Evolutionary conservation across 371 early-diverging fungal species (phyloP).

Genomic region (Mucor velutinosus): DNA sequence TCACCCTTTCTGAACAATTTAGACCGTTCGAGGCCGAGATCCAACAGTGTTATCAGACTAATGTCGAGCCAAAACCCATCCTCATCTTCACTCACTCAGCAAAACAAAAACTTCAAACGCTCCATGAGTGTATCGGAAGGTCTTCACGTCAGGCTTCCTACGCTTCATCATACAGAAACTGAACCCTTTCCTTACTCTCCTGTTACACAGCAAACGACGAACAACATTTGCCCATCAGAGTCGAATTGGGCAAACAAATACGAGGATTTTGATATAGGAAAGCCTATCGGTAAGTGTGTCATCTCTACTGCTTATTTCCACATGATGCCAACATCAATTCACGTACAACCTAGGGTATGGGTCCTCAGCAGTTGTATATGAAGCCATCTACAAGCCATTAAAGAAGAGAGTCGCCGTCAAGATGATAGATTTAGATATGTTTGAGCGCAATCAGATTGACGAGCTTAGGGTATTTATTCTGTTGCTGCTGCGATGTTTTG

Average conservation of each 20-base stretch:
- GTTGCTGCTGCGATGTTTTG: neutral
- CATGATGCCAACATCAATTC: neutral
- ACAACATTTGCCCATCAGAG: constrained; percentile 20
- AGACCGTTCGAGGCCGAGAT: constrained; percentile 10
- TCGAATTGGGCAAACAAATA: constrained; percentile 39
- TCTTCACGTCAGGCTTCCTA: constrained; percentile 21
- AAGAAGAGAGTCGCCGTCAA: constrained; percentile 80
- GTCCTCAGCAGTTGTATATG: constrained; percentile 86
- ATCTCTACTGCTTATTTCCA: neutral
- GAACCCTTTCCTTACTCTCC: constrained; percentile 12
- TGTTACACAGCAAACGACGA: neutral
- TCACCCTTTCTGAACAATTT: neutral
- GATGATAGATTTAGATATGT: constrained; percentile 90
- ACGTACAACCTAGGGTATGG: constrained; percentile 71
- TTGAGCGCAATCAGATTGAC: constrained; percentile 93
- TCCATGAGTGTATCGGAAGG: constrained; percentile 25
- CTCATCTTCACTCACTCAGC: constrained; percentile 7
- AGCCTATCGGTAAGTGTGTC: constrained; percentile 31
- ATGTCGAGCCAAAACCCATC: constrained; percentile 11
- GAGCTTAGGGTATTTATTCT: constrained; percentile 71
- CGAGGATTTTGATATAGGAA: constrained; percentile 51
- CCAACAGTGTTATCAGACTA: constrained; percentile 14
- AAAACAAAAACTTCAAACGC: constrained; percentile 9
- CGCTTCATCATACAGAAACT: constrained; percentile 18
- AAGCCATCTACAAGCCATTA: constrained; percentile 75